These are phyloP conservation scores for Sutorius eximius DNA, from an alignment of 1,284 basidiomycete species.

Conservation along the genomic window DNA sequence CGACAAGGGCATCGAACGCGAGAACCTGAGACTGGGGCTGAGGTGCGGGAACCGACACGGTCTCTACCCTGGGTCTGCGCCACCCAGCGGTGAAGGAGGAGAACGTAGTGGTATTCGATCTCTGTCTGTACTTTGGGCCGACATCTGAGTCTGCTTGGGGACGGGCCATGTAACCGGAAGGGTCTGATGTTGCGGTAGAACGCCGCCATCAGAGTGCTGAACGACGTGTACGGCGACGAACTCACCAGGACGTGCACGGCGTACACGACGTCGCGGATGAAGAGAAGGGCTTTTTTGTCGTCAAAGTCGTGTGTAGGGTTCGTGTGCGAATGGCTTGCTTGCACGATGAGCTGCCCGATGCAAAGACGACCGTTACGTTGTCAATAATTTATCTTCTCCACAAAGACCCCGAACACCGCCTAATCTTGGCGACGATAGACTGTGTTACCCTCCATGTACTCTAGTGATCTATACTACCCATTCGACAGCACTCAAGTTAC, in stretches of 20 bases:
- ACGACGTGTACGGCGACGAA: not conserved
- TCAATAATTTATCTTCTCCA: conserved; percentile 20
- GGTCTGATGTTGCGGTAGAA: conserved; percentile 11
- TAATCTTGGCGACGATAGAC: conserved; percentile 6
- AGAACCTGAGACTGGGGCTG: conserved; percentile 29
- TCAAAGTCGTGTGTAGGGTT: conserved; percentile 20
- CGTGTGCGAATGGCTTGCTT: conserved; percentile 7
- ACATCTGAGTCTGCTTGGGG: conserved; percentile 38
- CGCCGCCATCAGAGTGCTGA: conserved; percentile 6
- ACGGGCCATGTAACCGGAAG: conserved; percentile 31
- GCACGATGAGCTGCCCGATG: not conserved
- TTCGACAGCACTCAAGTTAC: conserved; percentile 4
- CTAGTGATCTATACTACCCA: not conserved
- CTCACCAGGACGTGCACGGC: conserved; percentile 17
- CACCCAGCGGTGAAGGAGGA: conserved; percentile 39
- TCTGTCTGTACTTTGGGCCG: conserved; percentile 36
- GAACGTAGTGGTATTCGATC: conserved; percentile 48
- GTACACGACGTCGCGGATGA: conserved; percentile 10
- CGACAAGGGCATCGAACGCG: conserved; percentile 48
- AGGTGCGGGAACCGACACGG: conserved; percentile 28
- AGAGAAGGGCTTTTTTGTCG: conserved; percentile 2
- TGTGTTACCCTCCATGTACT: not conserved
- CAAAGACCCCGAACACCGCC: conserved; percentile 27
- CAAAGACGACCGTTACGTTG: conserved; percentile 15
- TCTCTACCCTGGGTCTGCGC: conserved; percentile 43